Percentiles rank a stretch among this genome's conserved stretches.
Evolutionary conservation across 2,329 filamentous ascomycete genomes (phyloP).

Genomic region (Macrophomina phaseolina): DNA sequence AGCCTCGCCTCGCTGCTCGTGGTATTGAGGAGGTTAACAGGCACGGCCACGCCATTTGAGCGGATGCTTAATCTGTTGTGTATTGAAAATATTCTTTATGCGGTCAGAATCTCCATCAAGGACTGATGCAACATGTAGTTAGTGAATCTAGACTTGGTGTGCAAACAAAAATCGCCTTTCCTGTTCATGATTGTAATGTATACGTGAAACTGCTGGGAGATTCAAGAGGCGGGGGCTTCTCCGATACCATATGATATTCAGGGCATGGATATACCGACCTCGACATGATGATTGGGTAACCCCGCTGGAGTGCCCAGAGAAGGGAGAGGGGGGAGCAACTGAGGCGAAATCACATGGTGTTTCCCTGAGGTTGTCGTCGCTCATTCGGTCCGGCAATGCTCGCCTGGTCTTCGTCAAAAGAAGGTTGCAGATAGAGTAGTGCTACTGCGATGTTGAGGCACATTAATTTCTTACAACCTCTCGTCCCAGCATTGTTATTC

Average conservation of each 20-base stretch:
- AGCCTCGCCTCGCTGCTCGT: neutral
- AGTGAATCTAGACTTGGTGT: neutral
- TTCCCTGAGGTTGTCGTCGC: no score
- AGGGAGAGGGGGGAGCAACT: neutral
- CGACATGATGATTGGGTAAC: conserved; percentile 1
- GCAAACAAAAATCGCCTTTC: neutral
- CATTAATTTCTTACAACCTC: no score
- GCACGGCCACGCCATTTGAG: conserved; percentile 13
- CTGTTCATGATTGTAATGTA: neutral
- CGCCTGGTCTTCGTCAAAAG: no score
- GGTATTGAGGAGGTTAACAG: neutral
- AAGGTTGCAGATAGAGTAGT: no score
- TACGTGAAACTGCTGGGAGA: conserved; percentile 11
- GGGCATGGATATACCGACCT: neutral
- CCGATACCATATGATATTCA: neutral
- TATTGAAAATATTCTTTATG: neutral
- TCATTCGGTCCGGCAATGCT: no score
- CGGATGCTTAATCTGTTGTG: neutral
- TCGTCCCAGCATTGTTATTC: no score
- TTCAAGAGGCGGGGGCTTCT: neutral
- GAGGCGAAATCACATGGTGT: no score
- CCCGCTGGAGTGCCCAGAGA: neutral
- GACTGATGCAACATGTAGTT: neutral
- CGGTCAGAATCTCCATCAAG: neutral
- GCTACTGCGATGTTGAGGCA: no score